Conservation (phyloP, 257 asterid species). For the Nicotiana tomentosiformis region DNA sequence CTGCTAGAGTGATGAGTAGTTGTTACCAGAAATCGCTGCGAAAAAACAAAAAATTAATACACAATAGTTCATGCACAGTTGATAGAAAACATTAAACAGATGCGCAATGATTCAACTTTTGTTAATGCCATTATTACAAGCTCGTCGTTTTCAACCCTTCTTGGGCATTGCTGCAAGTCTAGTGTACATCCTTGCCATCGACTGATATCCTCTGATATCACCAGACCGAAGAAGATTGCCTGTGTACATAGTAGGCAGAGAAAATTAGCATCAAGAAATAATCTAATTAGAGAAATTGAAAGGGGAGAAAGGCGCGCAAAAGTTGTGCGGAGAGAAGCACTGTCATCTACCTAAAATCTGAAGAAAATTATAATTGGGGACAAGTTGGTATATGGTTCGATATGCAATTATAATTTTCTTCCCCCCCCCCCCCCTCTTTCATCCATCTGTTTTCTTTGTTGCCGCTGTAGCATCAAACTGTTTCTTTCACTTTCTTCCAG, state of each 20-base stretch:
- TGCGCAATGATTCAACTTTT: background rate
- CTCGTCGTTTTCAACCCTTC: constrained; percentile 46
- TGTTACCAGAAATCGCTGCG: background rate
- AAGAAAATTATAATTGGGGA: background rate
- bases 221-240: constrained; percentile 98
- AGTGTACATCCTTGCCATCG: constrained; percentile 98
- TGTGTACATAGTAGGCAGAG: constrained; percentile 12
- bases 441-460: too few species aligned
- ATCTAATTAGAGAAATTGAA: background rate
- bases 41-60: background rate
- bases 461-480: too few species aligned
- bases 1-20: background rate
- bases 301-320: background rate
- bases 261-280: background rate
- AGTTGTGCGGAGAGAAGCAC: background rate
- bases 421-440: background rate
- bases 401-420: too few species aligned
- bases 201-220: constrained; percentile 82
- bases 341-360: background rate
- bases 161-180: constrained; percentile 98
- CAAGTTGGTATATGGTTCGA: too few species aligned
- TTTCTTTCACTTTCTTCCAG: background rate
- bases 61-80: background rate
- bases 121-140: background rate
- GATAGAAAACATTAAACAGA: background rate